phyloP scores from a whole-genome alignment of 768 basidiomycete species.

The Infundibulicybe gibba region DNA sequence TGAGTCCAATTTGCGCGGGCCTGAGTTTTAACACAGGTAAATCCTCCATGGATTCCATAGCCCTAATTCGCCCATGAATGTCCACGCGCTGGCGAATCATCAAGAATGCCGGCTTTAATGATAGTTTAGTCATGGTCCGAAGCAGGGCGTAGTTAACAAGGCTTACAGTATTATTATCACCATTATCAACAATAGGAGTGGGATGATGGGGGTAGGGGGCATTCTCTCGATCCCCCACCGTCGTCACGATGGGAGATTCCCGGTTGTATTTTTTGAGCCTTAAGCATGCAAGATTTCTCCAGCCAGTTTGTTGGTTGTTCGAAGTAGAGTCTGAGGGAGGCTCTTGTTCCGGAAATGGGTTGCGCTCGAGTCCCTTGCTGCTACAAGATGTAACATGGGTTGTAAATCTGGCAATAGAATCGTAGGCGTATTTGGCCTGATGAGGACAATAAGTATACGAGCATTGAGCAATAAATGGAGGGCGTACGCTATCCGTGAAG shows the following conservation, averaged over 20 bases:
- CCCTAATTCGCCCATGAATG: slow-evolving; percentile 51
- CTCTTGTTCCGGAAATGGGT: slow-evolving; percentile 45
- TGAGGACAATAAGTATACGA: neutral
- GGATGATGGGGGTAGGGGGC: too few relatives aligned
- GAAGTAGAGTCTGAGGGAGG: slow-evolving; percentile 18
- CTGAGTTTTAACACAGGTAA: slow-evolving; percentile 51
- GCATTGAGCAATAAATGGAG: neutral
- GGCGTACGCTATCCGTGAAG: slow-evolving; percentile 53
- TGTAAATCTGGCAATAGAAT: slow-evolving; percentile 53
- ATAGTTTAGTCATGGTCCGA: neutral
- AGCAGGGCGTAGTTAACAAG: too few relatives aligned
- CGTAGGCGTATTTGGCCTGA: slow-evolving; percentile 59
- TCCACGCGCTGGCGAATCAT: slow-evolving; percentile 79
- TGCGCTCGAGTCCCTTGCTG: slow-evolving; percentile 28
- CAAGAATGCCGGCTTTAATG: slow-evolving; percentile 14
- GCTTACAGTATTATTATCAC: too few relatives aligned
- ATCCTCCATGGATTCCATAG: slow-evolving; percentile 58
- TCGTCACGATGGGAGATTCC: too few relatives aligned
- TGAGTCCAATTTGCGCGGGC: slow-evolving; percentile 57
- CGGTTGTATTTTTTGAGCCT: neutral
- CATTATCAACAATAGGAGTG: too few relatives aligned
- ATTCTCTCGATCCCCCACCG: too few relatives aligned
- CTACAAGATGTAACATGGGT: slow-evolving; percentile 45
- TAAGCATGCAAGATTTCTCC: neutral
- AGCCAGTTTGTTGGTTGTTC: slow-evolving; percentile 13